Evolutionary conservation across 2,329 filamentous ascomycete genomes (phyloP).

Genomic region (Stagonosporopsis tanaceti): DNA sequence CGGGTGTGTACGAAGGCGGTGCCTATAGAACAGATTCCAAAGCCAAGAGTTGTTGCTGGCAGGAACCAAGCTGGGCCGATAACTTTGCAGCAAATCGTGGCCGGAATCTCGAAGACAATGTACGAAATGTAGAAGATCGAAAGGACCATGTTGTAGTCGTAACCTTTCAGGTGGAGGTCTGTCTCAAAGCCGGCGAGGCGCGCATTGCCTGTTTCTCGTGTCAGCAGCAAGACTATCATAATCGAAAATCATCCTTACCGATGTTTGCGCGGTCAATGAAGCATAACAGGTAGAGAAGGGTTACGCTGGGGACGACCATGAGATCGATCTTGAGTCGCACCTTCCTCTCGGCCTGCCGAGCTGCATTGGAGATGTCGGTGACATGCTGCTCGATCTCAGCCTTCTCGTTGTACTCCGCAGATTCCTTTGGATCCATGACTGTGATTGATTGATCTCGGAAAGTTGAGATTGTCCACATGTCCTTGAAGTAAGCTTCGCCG

Average conservation of each 20-base stretch:
- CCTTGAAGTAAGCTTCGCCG: background rate
- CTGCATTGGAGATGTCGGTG: slow-evolving; percentile 59
- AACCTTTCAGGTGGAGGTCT: slow-evolving; percentile 65
- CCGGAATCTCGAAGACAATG: slow-evolving; percentile 74
- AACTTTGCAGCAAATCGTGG: slow-evolving; percentile 70
- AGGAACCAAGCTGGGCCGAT: slow-evolving; percentile 73
- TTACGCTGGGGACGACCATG: slow-evolving; percentile 67
- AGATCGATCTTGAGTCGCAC: slow-evolving; percentile 69
- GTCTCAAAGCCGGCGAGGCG: slow-evolving; percentile 68
- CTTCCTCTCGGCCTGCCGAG: slow-evolving; percentile 58
- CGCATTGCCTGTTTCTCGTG: slow-evolving; percentile 64
- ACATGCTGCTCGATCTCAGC: slow-evolving; percentile 16
- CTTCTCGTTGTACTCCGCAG: slow-evolving; percentile 9
- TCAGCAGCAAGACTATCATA: background rate
- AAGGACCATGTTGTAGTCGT: slow-evolving; percentile 72
- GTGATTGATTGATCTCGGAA: background rate
- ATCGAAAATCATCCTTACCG: slow-evolving; percentile 54
- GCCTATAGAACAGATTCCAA: slow-evolving; percentile 67
- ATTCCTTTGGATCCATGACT: slow-evolving; percentile 15
- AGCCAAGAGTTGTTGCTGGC: slow-evolving; percentile 66
- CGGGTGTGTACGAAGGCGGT: slow-evolving; percentile 68
- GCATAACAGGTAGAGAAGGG: slow-evolving; percentile 72
- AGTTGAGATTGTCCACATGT: background rate
- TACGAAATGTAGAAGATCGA: slow-evolving; percentile 76
- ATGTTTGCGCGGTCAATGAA: slow-evolving; percentile 76